These are phyloP conservation scores for Apocynum venetum DNA, from an alignment of 257 asterid species.

Conservation along the genomic window DNA sequence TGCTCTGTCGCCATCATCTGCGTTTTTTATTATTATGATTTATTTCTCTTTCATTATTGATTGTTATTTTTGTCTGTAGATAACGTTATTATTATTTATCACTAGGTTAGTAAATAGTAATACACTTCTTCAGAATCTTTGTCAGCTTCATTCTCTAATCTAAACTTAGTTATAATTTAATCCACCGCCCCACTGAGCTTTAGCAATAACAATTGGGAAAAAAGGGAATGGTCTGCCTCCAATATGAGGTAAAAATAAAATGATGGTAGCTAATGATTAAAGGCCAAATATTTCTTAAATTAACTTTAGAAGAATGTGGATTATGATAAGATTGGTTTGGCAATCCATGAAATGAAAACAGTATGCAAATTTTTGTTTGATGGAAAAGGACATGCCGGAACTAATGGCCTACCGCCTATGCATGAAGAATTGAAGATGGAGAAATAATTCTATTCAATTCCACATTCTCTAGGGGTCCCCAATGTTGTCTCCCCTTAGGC, in stretches of 20 bases:
- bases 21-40: not conserved
- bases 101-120: too few species aligned
- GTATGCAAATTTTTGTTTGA: not conserved
- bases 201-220: too few species aligned
- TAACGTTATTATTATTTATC: too few species aligned
- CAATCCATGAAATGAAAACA: not conserved
- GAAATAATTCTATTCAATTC: constrained; percentile 22
- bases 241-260: too few species aligned
- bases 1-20: constrained; percentile 23
- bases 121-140: too few species aligned
- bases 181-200: too few species aligned
- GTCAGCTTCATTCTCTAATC: too few species aligned
- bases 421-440: not conserved
- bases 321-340: not conserved
- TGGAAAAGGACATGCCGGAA: constrained; percentile 9
- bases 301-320: not conserved
- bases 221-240: too few species aligned
- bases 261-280: too few species aligned
- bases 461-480: constrained; percentile 27
- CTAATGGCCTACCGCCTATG: not conserved
- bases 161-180: too few species aligned
- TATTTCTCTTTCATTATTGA: not conserved
- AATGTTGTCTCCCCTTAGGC: constrained; percentile 36
- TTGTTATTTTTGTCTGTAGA: not conserved
- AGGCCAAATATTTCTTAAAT: too few species aligned